phyloP scores from a whole-genome alignment of 352 stramenopile species.

The Blastocystis sp. region DNA sequence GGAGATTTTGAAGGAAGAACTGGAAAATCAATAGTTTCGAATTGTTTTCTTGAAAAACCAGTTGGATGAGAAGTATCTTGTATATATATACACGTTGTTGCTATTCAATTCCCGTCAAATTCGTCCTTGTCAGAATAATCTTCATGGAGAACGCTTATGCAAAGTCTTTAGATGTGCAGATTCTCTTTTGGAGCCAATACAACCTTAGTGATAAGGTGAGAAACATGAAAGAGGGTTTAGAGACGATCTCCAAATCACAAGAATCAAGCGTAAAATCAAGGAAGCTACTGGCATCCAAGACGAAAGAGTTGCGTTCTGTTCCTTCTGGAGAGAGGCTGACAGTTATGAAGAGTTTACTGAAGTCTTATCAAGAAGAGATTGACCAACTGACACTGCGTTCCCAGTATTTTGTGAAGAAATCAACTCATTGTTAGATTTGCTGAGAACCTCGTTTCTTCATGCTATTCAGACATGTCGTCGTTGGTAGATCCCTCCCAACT shows the following conservation, averaged over 20 bases:
- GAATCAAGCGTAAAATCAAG: conserved; percentile 13
- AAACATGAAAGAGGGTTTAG: conserved; percentile 1
- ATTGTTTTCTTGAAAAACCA: background rate
- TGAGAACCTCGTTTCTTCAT: conserved; percentile 31
- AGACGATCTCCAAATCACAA: conserved; percentile 33
- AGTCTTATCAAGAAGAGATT: conserved; percentile 29
- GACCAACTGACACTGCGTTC: conserved; percentile 19
- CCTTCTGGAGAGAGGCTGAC: background rate
- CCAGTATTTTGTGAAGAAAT: background rate
- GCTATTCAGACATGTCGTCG: background rate
- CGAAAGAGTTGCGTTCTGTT: background rate
- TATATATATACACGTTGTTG: too few relatives aligned
- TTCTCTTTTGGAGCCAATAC: conserved; percentile 1
- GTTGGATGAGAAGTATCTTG: too few relatives aligned
- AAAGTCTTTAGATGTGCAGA: background rate
- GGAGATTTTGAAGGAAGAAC: background rate
- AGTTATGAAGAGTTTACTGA: conserved; percentile 30
- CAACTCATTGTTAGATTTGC: conserved; percentile 2
- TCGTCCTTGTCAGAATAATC: background rate
- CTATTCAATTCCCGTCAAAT: too few relatives aligned
- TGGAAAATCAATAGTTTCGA: background rate
- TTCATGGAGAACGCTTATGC: conserved; percentile 22
- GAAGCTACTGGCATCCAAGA: conserved; percentile 29
- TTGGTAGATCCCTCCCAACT: background rate
- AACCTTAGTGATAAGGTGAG: background rate